A percentile compares a stretch with the other conserved stretches of the same genome.
Evolutionary conservation across 2,329 filamentous ascomycete species (phyloP).

Genomic region (Exophiala sideris): DNA sequence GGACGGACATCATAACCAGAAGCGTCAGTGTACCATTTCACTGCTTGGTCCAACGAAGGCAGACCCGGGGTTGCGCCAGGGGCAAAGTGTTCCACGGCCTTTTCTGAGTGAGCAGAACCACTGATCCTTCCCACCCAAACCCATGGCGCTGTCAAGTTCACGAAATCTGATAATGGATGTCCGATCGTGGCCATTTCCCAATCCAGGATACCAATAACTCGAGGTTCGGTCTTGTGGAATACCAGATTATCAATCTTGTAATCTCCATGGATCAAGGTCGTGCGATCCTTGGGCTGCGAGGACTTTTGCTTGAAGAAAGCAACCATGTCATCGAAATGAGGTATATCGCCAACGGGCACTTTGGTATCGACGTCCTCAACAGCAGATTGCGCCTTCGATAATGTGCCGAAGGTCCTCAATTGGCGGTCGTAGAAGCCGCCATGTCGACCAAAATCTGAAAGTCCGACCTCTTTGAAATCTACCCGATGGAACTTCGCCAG

Average conservation of each 20-base stretch:
- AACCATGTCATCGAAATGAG: constrained; percentile 77
- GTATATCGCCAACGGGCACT: constrained; percentile 73
- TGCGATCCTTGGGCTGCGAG: constrained; percentile 72
- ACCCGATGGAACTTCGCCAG: constrained; percentile 83
- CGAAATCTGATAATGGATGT: constrained; percentile 88
- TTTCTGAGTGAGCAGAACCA: constrained; percentile 26
- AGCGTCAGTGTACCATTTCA: constrained; percentile 64
- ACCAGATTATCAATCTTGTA: constrained; percentile 93
- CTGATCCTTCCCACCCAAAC: constrained; percentile 35
- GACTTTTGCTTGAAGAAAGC: constrained; percentile 68
- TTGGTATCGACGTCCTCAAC: constrained; percentile 74
- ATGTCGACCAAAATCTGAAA: constrained; percentile 69
- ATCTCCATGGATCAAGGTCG: constrained; percentile 84
- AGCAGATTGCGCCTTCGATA: constrained; percentile 73
- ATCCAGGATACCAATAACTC: constrained; percentile 89
- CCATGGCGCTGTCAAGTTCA: constrained; percentile 63
- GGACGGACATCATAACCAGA: constrained; percentile 67
- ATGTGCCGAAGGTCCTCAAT: constrained; percentile 74
- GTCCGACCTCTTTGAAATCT: constrained; percentile 61
- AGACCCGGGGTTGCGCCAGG: constrained; percentile 65
- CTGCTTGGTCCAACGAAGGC: constrained; percentile 55
- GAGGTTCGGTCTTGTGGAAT: constrained; percentile 82
- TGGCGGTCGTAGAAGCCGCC: constrained; percentile 82
- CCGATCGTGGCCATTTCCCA: constrained; percentile 99
- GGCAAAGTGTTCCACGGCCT: constrained; percentile 47